phyloP scores from a whole-genome alignment of 1,284 basidiomycete species.

The Spongiforma sp. region DNA sequence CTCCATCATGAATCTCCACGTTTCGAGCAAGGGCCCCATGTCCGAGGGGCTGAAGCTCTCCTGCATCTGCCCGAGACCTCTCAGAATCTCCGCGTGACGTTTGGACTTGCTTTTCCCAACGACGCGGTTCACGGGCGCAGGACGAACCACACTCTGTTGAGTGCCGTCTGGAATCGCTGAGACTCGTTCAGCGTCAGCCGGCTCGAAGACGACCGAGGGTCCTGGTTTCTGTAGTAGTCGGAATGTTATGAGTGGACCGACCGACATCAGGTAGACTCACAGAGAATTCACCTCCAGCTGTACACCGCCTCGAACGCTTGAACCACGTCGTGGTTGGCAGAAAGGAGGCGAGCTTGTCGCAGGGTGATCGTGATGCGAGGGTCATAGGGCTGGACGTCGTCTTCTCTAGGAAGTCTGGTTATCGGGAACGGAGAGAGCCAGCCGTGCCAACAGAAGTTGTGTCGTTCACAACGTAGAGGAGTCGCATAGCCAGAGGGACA shows the following conservation, averaged over 20 bases:
- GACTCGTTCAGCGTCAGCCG: slow-evolving; percentile 33
- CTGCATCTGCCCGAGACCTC: slow-evolving; percentile 8
- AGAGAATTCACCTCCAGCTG: too few relatives aligned
- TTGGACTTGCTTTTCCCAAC: slow-evolving; percentile 18
- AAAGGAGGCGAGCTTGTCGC: too few relatives aligned
- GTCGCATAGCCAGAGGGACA: too few relatives aligned
- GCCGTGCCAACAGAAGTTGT: slow-evolving; percentile 17
- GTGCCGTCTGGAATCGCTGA: slow-evolving; percentile 35
- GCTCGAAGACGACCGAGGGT: slow-evolving; percentile 31
- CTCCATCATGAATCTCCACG: slow-evolving; percentile 13
- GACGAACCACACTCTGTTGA: slow-evolving; percentile 40
- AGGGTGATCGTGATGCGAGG: too few relatives aligned
- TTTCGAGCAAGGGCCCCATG: slow-evolving; percentile 6
- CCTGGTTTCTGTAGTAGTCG: slow-evolving; percentile 36
- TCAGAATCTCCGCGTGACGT: slow-evolving; percentile 6
- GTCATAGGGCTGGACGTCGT: slow-evolving; percentile 9
- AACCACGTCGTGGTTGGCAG: slow-evolving; percentile 25
- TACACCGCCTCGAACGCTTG: slow-evolving; percentile 38
- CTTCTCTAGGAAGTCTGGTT: too few relatives aligned
- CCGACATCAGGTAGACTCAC: slow-evolving; percentile 44
- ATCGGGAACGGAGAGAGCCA: slow-evolving; percentile 15
- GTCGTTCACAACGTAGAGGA: too few relatives aligned
- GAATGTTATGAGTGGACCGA: slow-evolving; percentile 4
- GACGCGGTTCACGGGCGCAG: slow-evolving; percentile 13
- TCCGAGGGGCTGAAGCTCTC: slow-evolving; percentile 8